A percentile compares a stretch with the other conserved stretches of the same genome.
Evolutionary conservation across 2,329 filamentous ascomycete genomes (phyloP).

Genomic region (Lasiodiplodia sp.): DNA sequence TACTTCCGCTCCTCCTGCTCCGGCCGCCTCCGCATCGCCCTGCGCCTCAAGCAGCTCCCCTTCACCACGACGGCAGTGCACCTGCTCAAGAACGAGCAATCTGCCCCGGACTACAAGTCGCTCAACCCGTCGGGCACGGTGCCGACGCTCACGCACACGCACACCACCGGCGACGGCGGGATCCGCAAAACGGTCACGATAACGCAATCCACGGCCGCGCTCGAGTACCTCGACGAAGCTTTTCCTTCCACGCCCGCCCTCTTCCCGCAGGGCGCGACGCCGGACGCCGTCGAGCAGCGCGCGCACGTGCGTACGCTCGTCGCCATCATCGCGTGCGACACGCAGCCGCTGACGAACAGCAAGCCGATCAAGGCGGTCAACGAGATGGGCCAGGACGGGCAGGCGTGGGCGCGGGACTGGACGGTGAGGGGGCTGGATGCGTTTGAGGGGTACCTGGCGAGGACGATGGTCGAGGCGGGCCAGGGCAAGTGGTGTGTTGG

Average conservation of each 20-base stretch:
- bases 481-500: constrained; percentile 64
- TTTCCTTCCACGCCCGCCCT: constrained; percentile 52
- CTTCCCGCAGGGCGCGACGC: constrained; percentile 50
- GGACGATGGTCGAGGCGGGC: constrained; percentile 29
- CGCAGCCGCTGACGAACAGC: constrained; percentile 68
- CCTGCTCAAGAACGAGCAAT: constrained; percentile 63
- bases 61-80: constrained; percentile 60
- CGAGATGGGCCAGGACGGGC: constrained; percentile 52
- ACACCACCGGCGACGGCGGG: not conserved
- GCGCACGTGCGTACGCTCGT: constrained; percentile 63
- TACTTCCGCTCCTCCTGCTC: constrained; percentile 71
- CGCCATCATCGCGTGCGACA: constrained; percentile 63
- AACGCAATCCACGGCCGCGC: constrained; percentile 60
- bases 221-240: constrained; percentile 68
- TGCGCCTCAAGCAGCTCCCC: constrained; percentile 50
- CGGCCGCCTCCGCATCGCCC: constrained; percentile 66
- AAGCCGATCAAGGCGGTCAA: constrained; percentile 60
- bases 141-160: constrained; percentile 50
- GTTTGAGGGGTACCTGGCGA: constrained; percentile 58
- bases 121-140: constrained; percentile 56
- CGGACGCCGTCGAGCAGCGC: constrained; percentile 48
- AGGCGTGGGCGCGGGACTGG: constrained; percentile 60
- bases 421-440: constrained; percentile 63
- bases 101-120: constrained; percentile 51
- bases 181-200: constrained; percentile 47